Evolutionary conservation across 1,284 basidiomycete genomes (phyloP), one percentile per base, ranked within the genome.

Genomic region (Acaromyces ingoldii): DNA sequence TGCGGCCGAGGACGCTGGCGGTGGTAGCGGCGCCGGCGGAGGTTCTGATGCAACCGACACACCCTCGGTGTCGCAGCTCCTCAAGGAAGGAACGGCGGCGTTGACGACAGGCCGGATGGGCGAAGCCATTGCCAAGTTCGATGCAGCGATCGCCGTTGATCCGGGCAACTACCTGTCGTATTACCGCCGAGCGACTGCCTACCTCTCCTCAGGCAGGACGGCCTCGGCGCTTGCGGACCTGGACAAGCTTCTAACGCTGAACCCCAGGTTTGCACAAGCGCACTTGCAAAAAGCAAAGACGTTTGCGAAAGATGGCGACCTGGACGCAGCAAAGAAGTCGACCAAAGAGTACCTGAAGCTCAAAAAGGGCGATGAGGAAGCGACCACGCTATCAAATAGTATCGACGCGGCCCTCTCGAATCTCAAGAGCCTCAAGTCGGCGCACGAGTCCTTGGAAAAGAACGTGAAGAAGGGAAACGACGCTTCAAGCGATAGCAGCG

Each of bases 111-210:
- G 52, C 22, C 25, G 31, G 1, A 34, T 30, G 31, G n/a, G 31
- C n/a, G 26, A 34, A n/a, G 52, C 52, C 19, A 33, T 54, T 36
- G 17, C 17, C 19, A n/a, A 48, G 33, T 54, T 54, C 26, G 43
- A 54, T 40, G 45, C 37, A 10, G 52, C 52, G 3, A 54, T 54
- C 26, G 17, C 34, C 11, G 22, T 26, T 4, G 50, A 52, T 24
- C 42, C 43, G 6, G 29, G 24, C 6, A 28, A 42, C n/a, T 72
- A 62, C 50, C 63, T 74, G 22, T 60, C 65, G 21, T 72, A 73
- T 63, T 75, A 69, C 53, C 58, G 71, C 4, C 58, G 72, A 21
- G 64, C 71, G 3, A 75, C 72, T 9, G 72, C 72, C 17, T 61
- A 63, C 38, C 70, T 74, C 33, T 70, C 71, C 15, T 60, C 73